Percentiles rank a stretch among this genome's conserved stretches.
Conservation (phyloP, 164 flowering plant genomes). For the Platanus orientalis region DNA sequence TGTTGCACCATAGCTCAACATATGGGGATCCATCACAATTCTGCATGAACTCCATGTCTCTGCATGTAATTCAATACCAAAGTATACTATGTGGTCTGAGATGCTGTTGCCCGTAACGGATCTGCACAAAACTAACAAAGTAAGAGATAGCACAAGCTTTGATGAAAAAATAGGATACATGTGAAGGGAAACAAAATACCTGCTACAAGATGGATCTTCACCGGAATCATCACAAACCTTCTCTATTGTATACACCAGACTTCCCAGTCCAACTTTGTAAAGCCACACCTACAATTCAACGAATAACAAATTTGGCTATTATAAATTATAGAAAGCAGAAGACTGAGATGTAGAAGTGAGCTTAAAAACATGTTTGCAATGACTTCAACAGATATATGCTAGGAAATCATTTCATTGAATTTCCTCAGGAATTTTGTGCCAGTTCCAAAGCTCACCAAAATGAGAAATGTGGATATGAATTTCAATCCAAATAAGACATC, state of each 20-base stretch:
- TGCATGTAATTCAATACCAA: constrained; percentile 52
- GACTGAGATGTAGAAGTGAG: no score
- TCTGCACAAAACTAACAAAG: constrained; percentile 36
- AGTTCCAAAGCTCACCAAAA: no score
- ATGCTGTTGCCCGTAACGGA: constrained; percentile 85
- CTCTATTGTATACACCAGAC: constrained; percentile 61
- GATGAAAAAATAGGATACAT: neutral
- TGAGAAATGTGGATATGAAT: no score
- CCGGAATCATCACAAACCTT: constrained; percentile 86
- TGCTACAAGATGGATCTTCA: constrained; percentile 92
- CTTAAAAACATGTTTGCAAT: no score
- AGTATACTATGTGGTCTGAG: constrained; percentile 71
- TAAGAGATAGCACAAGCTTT: neutral
- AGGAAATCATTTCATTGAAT: no score
- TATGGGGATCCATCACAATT: constrained; percentile 46
- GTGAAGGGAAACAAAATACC: constrained; percentile 32
- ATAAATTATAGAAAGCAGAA: neutral
- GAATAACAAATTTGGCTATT: neutral
- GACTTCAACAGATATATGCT: no score
- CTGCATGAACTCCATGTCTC: constrained; percentile 54
- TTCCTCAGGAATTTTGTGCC: no score
- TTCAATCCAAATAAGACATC: no score
- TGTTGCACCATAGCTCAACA: constrained; percentile 20
- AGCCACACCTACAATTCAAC: constrained; percentile 79
- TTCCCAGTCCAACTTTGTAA: constrained; percentile 52